Base-by-base conservation (phyloP, 352 stramenopile genomes). In the Phytophthora constricta region DNA sequence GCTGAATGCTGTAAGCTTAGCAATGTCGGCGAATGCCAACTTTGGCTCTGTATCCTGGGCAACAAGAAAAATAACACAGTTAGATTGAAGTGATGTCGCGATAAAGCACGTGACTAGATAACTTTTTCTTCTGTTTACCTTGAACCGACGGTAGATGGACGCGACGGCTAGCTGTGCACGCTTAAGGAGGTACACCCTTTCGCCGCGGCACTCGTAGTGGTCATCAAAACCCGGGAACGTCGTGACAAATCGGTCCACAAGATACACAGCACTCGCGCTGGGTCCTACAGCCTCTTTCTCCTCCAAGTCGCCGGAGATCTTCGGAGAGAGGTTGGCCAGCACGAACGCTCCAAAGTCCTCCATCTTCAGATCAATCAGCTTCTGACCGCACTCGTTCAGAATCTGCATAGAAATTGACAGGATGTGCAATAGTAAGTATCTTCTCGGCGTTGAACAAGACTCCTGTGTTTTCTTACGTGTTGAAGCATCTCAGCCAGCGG, bases 211-310 rank as follows among this genome's bases (percentile, higher is more conserved):
- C 48, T 80, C 72, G 4, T 74, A 77, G 62, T 81, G 73, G 66
- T 95, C 87, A 47, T 89, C 82, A 56, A 95, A 95, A 8, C 79
- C 79, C 17, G 85, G 75, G 68, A 95, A 95, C 1, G 73, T 80
- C 4, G 52, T 51, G 2, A 89, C 75, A 52, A 95, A 65, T 27
- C 57, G 61, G 43, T 89, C 70, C 2, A 92, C 79, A 17, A 95
- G 63, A 37, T 89, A 55, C 11, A 52, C 70, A 13, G 83, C 85
- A 37, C 79, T 90, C 20, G 83, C 63, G 42, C 26, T 70, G 3
- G 41, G 22, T 2, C 27, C 33, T 26, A 41, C 52, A 34, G n/a
- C 7, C n/a, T 66, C 43, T 41, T 77, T 74, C 28, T 73, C 48
- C 9, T 72, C 50, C 42, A 63, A 19, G 14, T 69, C 57, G 11